Base-by-base conservation (phyloP, 768 basidiomycete species). In the Termitomyces sp. region DNA sequence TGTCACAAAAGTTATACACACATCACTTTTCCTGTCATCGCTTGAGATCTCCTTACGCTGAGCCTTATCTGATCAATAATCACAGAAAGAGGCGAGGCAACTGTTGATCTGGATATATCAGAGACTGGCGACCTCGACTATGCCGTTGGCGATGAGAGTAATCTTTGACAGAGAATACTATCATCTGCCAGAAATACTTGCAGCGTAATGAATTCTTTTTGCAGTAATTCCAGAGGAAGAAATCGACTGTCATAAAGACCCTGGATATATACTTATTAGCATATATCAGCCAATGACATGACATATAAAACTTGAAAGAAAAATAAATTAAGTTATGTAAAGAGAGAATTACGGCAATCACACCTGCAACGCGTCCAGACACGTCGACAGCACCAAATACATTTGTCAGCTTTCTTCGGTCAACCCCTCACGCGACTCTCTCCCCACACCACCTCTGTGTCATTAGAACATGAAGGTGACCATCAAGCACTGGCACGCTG, bases 401-500 rank as follows among this genome's bases (percentile, higher is more conserved):
- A 54, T 61, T 41, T 61, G 63, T 64, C 59, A 64, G 57, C 63
- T 52, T 44, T 18, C 40, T 52, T 28, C 13, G 26, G 18, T 12
- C 5, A 40, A 53, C 16, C 51, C 51, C 23, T 14, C 36, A 49
- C 26, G 46, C 12, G 28, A 46, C 44, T 23, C 20, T 41, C n/a
- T 16, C 30, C 30, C 18, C 26, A 23, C 38, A 12, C 18, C 46
- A 28, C 44, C 46, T 35, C 23, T 33, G 35, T 50, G 16, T 30
- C 56, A 35, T 16, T 30, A 13, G 40, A 44, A 47, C 13, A 93
- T 95, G 93, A 94, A 88, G 70, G 85, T 95, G 20, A 84, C 74
- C 41, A 78, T 96, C 63, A 94, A 93, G 69, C 82, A 84, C 65
- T 94, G 91, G 89, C 86, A 91, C 71, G 89, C 90, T 3, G 88